Evolutionary conservation across 768 basidiomycete species (phyloP).

Genomic region (Amylocystis lapponica): DNA sequence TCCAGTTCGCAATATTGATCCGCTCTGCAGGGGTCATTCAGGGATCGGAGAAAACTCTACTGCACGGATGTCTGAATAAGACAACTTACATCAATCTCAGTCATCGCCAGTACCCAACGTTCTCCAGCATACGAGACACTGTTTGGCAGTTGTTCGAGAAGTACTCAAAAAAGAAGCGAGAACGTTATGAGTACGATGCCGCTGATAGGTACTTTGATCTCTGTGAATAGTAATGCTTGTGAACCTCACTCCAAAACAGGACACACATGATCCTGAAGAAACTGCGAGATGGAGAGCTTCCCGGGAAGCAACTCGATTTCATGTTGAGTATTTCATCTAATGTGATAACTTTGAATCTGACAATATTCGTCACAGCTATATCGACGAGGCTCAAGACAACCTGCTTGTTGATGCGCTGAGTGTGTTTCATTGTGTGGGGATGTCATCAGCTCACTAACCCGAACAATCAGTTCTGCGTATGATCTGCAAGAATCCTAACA

Average conservation of each 20-base stretch:
- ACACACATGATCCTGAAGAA: slow-evolving; percentile 43
- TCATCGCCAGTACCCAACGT: slow-evolving; percentile 45
- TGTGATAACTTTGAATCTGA: background rate
- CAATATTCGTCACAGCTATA: slow-evolving; percentile 39
- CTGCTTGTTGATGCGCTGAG: slow-evolving; percentile 58
- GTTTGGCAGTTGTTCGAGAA: slow-evolving; percentile 44
- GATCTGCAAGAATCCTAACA: slow-evolving; percentile 2
- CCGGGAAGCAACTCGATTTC: slow-evolving; percentile 44
- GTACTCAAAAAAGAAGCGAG: slow-evolving; percentile 43
- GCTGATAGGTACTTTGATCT: slow-evolving; percentile 48
- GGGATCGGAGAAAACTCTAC: slow-evolving; percentile 52
- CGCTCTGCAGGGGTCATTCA: slow-evolving; percentile 46
- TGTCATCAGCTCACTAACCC: too few species aligned
- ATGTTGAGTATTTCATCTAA: slow-evolving; percentile 33
- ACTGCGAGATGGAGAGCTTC: slow-evolving; percentile 26
- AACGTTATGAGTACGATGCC: slow-evolving; percentile 41
- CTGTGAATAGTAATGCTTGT: background rate
- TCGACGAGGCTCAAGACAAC: slow-evolving; percentile 74
- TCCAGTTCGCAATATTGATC: background rate
- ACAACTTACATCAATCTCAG: slow-evolving; percentile 43
- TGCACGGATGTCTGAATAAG: slow-evolving; percentile 35
- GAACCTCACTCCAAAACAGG: slow-evolving; percentile 24
- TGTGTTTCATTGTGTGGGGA: slow-evolving; percentile 81
- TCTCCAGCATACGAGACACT: slow-evolving; percentile 40
- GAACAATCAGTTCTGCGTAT: slow-evolving; percentile 1